Conservation (phyloP, 1,284 basidiomycete species). For the Kalmanozyma brasiliensis region DNA sequence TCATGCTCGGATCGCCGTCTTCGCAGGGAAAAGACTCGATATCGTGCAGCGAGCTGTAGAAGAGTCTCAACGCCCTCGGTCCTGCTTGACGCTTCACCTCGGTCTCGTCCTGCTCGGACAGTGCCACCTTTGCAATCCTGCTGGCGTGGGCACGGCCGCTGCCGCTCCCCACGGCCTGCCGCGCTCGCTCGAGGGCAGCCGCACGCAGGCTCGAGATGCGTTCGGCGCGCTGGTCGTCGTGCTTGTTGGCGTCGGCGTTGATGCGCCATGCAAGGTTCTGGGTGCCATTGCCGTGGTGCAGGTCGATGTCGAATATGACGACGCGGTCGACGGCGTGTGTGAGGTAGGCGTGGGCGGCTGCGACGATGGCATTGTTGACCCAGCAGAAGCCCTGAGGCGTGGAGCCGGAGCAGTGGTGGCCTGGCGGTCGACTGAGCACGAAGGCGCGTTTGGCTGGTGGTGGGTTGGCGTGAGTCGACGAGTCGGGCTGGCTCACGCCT, state of each 20-base stretch:
- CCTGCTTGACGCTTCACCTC: slow-evolving; percentile 33
- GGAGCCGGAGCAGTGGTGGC: slow-evolving; percentile 66
- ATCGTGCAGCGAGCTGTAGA: slow-evolving; percentile 90
- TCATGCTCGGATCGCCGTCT: slow-evolving; percentile 80
- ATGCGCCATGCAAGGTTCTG: slow-evolving; percentile 91
- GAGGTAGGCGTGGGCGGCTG: slow-evolving; percentile 89
- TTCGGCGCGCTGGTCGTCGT: slow-evolving; percentile 50
- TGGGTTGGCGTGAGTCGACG: neutral
- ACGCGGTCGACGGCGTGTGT: slow-evolving; percentile 81
- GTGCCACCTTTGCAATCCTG: slow-evolving; percentile 17
- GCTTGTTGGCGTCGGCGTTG: slow-evolving; percentile 79
- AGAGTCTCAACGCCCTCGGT: slow-evolving; percentile 73
- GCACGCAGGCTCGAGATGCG: slow-evolving; percentile 33
- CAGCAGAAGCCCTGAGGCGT: slow-evolving; percentile 85
- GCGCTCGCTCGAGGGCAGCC: slow-evolving; percentile 27
- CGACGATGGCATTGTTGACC: slow-evolving; percentile 91
- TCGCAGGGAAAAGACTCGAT: slow-evolving; percentile 90
- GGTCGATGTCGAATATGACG: slow-evolving; percentile 90
- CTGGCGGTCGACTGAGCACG: slow-evolving; percentile 65
- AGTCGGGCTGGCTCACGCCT: neutral
- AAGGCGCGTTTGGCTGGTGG: slow-evolving; percentile 58
- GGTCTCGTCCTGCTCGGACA: slow-evolving; percentile 26
- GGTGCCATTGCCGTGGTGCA: slow-evolving; percentile 88
- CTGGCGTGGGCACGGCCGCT: slow-evolving; percentile 19
- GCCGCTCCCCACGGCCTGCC: slow-evolving; percentile 16